phyloP scores from a whole-genome alignment of 2,329 filamentous ascomycete genomes.

The Gaeumannomyces sp. region DNA sequence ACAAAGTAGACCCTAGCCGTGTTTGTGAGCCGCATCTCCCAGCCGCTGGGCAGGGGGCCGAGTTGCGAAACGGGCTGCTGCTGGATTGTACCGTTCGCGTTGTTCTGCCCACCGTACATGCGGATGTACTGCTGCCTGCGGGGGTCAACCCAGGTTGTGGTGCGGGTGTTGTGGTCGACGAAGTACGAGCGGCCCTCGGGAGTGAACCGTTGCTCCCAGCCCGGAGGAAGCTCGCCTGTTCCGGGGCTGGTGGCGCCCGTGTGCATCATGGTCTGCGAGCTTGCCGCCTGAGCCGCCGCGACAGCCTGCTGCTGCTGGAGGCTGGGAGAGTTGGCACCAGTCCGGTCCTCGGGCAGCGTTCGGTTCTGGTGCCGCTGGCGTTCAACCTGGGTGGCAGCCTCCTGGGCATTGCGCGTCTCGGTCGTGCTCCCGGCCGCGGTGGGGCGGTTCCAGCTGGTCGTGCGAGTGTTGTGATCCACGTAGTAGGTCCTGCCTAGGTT shows the following conservation, averaged over 20 bases:
- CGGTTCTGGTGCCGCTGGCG: slow-evolving; percentile 90
- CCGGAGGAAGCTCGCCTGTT: slow-evolving; percentile 86
- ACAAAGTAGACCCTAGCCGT: slow-evolving; percentile 98
- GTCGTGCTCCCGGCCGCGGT: slow-evolving; percentile 61
- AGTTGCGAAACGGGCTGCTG: slow-evolving; percentile 97
- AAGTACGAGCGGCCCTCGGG: slow-evolving; percentile 95
- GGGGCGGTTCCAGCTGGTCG: slow-evolving; percentile 93
- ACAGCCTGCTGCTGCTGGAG: slow-evolving; percentile 43
- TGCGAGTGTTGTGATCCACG: slow-evolving; percentile 94
- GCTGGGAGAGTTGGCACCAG: slow-evolving; percentile 85
- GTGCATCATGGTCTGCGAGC: slow-evolving; percentile 80
- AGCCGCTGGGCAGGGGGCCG: slow-evolving; percentile 89
- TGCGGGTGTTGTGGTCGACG: slow-evolving; percentile 96
- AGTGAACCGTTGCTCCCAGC: slow-evolving; percentile 95
- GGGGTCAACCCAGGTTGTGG: slow-evolving; percentile 97
- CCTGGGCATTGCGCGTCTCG: slow-evolving; percentile 71
- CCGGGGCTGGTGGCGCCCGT: slow-evolving; percentile 92
- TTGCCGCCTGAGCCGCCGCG: slow-evolving; percentile 35
- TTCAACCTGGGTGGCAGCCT: slow-evolving; percentile 88
- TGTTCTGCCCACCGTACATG: slow-evolving; percentile 89
- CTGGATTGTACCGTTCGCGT: slow-evolving; percentile 79
- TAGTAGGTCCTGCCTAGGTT: slow-evolving; percentile 95
- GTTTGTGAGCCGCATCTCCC: slow-evolving; percentile 99
- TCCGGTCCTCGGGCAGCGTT: slow-evolving; percentile 91
- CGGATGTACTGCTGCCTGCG: slow-evolving; percentile 95